Evolutionary conservation across 2,329 filamentous ascomycete genomes (phyloP).

Genomic region (Fusarium tricinctum): DNA sequence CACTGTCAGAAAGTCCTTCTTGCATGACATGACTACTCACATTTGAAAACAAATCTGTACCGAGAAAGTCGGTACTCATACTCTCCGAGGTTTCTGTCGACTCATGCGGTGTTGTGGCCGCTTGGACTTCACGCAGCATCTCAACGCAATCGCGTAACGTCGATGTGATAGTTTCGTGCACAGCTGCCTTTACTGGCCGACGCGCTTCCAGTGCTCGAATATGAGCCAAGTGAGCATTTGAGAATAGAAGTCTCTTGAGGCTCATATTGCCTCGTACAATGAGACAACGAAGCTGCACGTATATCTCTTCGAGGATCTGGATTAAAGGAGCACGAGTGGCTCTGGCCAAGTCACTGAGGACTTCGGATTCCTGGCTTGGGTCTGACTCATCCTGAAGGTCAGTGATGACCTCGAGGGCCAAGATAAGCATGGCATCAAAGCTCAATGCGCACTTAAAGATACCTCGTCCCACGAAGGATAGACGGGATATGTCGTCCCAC

Average conservation of each 20-base stretch:
- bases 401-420: slow-evolving; percentile 45
- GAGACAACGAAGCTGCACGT: slow-evolving; percentile 41
- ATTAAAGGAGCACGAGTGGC: slow-evolving; percentile 42
- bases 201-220: slow-evolving; percentile 46
- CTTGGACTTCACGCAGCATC: slow-evolving; percentile 33
- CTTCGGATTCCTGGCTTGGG: slow-evolving; percentile 37
- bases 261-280: slow-evolving; percentile 44
- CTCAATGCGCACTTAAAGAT: slow-evolving; percentile 48
- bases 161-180: slow-evolving; percentile 43
- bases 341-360: slow-evolving; percentile 46
- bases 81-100: slow-evolving; percentile 28
- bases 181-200: slow-evolving; percentile 37
- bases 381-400: slow-evolving; percentile 45
- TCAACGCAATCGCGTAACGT: slow-evolving; percentile 40
- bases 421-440: slow-evolving; percentile 46
- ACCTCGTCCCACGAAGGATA: slow-evolving; percentile 47
- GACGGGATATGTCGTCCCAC: slow-evolving; percentile 44
- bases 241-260: slow-evolving; percentile 46
- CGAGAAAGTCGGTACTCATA: slow-evolving; percentile 35
- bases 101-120: slow-evolving; percentile 40
- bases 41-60: slow-evolving; percentile 36
- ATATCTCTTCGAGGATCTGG: slow-evolving; percentile 34
- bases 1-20: slow-evolving; percentile 13
- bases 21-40: slow-evolving; percentile 21
- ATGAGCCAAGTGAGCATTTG: slow-evolving; percentile 43